A percentile compares a stretch with the other conserved stretches of the same genome.
Conservation (phyloP, 148 eudicot species). For the Camellia japonica region DNA sequence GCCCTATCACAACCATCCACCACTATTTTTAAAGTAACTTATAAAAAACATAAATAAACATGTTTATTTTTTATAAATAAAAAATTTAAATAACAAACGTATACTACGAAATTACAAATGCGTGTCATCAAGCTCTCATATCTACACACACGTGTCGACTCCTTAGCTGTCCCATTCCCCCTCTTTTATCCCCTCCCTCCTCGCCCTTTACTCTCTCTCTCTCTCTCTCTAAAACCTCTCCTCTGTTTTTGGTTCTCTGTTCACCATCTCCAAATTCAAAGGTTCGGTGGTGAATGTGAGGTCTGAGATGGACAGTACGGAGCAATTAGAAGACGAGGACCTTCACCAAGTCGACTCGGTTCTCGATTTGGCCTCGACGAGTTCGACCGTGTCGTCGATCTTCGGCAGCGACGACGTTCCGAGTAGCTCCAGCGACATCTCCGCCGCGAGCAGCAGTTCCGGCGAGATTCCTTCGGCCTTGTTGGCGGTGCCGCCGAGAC, state of each 20-base stretch:
- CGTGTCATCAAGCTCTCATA: background rate
- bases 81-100: no score
- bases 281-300: background rate
- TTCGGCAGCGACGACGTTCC: constrained; percentile 22
- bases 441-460: constrained; percentile 35
- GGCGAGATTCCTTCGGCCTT: constrained; percentile 37
- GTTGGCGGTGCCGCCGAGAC: background rate
- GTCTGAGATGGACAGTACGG: background rate
- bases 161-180: constrained; percentile 9
- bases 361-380: constrained; percentile 8
- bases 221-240: constrained; percentile 11
- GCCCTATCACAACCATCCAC: no score
- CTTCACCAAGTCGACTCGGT: background rate
- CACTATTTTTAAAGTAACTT: no score
- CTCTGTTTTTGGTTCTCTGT: background rate
- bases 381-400: constrained; percentile 15
- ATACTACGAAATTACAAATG: background rate
- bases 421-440: constrained; percentile 26
- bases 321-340: constrained; percentile 1
- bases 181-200: constrained; percentile 4
- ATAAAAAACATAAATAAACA: no score
- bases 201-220: background rate
- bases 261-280: background rate
- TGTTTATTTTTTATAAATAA: no score
- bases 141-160: constrained; percentile 10